Percentiles rank a stretch among this genome's conserved stretches.
Conservation (phyloP, 805 yeast species). For the Alloascoidea hylecoeti region DNA sequence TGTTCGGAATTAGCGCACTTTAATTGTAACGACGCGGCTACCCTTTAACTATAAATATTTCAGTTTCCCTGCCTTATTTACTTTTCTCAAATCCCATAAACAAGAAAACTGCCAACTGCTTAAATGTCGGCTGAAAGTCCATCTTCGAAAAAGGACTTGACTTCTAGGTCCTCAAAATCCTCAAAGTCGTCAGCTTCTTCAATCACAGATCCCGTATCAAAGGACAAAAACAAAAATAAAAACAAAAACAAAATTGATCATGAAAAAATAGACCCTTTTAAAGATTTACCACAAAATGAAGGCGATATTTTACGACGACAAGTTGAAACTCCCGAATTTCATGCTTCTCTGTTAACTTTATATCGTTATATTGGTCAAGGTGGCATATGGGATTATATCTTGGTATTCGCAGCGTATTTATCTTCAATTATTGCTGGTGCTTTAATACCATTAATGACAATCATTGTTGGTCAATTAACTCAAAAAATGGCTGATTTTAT, state of each 20-base stretch:
- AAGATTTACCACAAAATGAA: constrained; percentile 15
- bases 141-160: no score
- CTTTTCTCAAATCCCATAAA: no score
- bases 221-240: no score
- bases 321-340: constrained; percentile 9
- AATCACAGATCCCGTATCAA: no score
- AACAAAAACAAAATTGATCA: neutral
- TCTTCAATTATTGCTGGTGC: neutral
- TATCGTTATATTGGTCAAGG: neutral
- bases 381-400: no score
- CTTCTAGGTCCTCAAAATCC: constrained; percentile 18
- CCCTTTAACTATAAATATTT: no score
- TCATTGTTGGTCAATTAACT: neutral
- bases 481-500: neutral
- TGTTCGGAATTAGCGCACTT: no score
- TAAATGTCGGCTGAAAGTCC: no score
- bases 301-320: constrained; percentile 18
- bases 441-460: constrained; percentile 1
- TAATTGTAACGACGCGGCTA: no score
- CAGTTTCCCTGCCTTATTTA: no score
- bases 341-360: constrained; percentile 11
- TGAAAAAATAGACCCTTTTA: constrained; percentile 13
- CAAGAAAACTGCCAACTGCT: no score
- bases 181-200: constrained; percentile 18
- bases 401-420: neutral